Conservation (phyloP, 495 filamentous ascomycete species). For the Talaromyces trachyspermus region DNA sequence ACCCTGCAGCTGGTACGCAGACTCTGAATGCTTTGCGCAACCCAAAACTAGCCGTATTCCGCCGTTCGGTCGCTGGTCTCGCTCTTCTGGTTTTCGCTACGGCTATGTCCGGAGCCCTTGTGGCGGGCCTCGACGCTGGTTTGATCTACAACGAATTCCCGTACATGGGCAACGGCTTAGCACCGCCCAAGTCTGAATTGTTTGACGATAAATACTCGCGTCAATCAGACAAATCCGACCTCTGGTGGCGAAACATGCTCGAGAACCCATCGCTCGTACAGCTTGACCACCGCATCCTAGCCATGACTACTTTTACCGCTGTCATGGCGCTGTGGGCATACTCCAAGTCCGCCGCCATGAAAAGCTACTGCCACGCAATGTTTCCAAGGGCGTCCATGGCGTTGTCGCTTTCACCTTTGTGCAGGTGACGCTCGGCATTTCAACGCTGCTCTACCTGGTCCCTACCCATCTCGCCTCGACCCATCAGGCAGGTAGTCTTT, state of each 20-base stretch:
- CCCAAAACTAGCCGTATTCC: constrained; percentile 63
- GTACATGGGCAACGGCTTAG: constrained; percentile 77
- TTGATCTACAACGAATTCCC: constrained; percentile 98
- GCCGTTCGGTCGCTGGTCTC: constrained; percentile 63
- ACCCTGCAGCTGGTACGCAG: constrained; percentile 49
- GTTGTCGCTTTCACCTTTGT: constrained; percentile 74
- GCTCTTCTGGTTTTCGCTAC: constrained; percentile 76
- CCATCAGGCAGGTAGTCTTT: constrained; percentile 87
- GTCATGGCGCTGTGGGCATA: constrained; percentile 74
- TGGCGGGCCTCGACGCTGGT: constrained; percentile 91
- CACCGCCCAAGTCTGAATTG: constrained; percentile 75
- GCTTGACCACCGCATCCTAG: constrained; percentile 88
- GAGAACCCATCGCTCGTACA: constrained; percentile 95
- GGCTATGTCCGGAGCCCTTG: constrained; percentile 85
- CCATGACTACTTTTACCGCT: constrained; percentile 78
- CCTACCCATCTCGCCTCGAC: constrained; percentile 80
- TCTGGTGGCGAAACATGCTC: constrained; percentile 93
- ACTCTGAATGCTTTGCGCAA: constrained; percentile 51
- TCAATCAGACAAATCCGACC: constrained; percentile 62
- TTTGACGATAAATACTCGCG: constrained; percentile 82
- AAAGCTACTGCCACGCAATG: constrained; percentile 56
- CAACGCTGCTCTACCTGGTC: constrained; percentile 86
- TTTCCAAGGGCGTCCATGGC: constrained; percentile 64
- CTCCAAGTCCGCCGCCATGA: constrained; percentile 53
- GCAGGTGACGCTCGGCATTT: constrained; percentile 81